phyloP scores from a whole-genome alignment of 2,329 filamentous ascomycete species.

The Trichoderma aggressivum region DNA sequence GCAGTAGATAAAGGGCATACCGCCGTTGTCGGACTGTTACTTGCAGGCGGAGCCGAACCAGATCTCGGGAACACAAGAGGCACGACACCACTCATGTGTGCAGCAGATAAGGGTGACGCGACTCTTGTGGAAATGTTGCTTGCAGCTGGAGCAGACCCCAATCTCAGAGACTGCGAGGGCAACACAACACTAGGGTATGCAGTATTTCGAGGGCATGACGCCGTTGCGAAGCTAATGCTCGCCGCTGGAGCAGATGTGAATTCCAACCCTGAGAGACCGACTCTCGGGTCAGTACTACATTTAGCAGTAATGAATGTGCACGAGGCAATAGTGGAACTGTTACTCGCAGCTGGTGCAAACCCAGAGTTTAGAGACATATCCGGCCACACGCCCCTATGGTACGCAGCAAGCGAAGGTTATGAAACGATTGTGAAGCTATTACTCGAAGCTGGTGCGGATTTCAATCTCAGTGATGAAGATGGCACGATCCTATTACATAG shows the following conservation, averaged over 20 bases:
- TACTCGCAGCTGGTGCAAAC: not conserved
- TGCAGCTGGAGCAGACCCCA: not conserved
- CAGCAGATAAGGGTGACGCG: rapidly evolving
- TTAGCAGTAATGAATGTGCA: rapidly evolving
- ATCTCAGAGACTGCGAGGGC: too few species aligned
- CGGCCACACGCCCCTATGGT: not conserved
- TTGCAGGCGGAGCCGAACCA: not conserved
- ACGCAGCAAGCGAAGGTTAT: too few species aligned
- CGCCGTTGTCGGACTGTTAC: not conserved
- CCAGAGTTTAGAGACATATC: rapidly evolving
- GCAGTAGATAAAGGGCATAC: not conserved
- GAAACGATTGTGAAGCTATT: too few species aligned
- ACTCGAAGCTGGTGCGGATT: too few species aligned
- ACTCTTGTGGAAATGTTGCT: not conserved
- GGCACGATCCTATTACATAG: too few species aligned
- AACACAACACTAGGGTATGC: not conserved
- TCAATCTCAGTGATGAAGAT: too few species aligned
- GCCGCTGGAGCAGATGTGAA: not conserved
- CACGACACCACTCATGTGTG: not conserved
- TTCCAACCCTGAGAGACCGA: rapidly evolving
- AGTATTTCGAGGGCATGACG: not conserved
- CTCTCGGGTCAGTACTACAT: not conserved
- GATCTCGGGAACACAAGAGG: rapidly evolving
- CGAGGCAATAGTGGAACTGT: not conserved
- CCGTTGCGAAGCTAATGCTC: not conserved